Evolutionary conservation across 78 protist species (phyloP).

Genomic region (Dictyostelium firmibasis): DNA sequence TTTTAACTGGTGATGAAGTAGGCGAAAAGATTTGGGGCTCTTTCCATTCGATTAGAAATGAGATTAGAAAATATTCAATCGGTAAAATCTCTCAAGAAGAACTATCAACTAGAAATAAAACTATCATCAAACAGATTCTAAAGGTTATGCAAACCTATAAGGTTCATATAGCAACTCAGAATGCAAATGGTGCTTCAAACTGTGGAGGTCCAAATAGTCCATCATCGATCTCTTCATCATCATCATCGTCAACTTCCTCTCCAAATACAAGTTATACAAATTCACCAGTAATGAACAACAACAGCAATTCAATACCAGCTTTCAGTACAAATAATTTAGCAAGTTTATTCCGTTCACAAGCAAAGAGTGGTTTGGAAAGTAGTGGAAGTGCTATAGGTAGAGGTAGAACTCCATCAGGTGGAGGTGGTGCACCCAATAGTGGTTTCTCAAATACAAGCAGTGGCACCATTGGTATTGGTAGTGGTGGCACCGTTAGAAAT

Average conservation of each 20-base stretch:
- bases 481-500: constrained; percentile 33
- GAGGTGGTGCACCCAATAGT: not conserved
- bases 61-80: constrained; percentile 76
- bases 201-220: not conserved
- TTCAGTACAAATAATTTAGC: constrained; percentile 45
- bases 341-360: constrained; percentile 48
- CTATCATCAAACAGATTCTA: constrained; percentile 69
- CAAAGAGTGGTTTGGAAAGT: not conserved
- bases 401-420: constrained; percentile 52
- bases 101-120: constrained; percentile 23
- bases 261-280: not conserved
- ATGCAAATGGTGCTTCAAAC: not conserved
- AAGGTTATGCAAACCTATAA: constrained; percentile 36
- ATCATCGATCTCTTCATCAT: not conserved
- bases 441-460: not conserved
- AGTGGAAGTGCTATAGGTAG: constrained; percentile 4
- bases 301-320: not conserved
- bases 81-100: constrained; percentile 80
- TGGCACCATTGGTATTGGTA: not conserved
- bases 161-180: constrained; percentile 22
- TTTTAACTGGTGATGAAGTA: constrained; percentile 64
- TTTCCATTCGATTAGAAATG: constrained; percentile 58
- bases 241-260: not conserved
- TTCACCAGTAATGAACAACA: not conserved
- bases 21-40: constrained; percentile 84